A percentile compares a stretch with the other conserved stretches of the same genome.
These are phyloP conservation scores for Patellifolia procumbens DNA, from an alignment of 179 eudicot species.

Conservation along the genomic window DNA sequence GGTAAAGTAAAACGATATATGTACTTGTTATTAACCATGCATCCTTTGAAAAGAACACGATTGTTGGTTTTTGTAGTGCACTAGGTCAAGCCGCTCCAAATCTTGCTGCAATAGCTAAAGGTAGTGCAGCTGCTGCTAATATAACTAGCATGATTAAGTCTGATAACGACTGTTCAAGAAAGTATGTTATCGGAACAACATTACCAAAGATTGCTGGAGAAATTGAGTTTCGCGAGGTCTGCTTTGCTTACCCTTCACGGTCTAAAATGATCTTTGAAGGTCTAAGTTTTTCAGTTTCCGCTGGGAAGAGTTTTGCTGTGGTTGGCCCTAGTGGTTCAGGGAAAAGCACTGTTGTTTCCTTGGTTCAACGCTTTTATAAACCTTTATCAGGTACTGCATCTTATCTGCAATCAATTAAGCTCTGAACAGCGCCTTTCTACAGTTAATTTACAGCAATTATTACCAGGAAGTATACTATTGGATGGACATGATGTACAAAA, in stretches of 20 bases:
- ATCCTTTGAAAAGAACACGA: neutral
- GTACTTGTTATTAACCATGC: neutral
- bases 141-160: constrained; percentile 49
- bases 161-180: constrained; percentile 27
- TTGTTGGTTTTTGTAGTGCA: constrained; percentile 45
- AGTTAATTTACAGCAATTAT: neutral
- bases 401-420: neutral
- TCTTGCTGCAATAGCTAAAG: constrained; percentile 66
- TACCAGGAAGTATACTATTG: constrained; percentile 52
- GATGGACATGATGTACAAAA: constrained; percentile 54
- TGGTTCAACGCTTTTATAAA: constrained; percentile 62
- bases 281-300: constrained; percentile 48
- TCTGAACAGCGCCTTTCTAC: neutral
- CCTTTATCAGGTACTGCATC: constrained; percentile 52
- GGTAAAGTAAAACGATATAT: neutral
- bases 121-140: constrained; percentile 53
- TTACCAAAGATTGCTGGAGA: constrained; percentile 43
- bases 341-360: constrained; percentile 64
- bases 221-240: constrained; percentile 51
- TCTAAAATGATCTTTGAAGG: constrained; percentile 50
- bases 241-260: constrained; percentile 67
- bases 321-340: constrained; percentile 86
- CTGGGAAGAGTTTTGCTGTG: constrained; percentile 64
- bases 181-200: constrained; percentile 32
- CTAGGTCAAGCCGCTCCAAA: constrained; percentile 81